phyloP scores from a whole-genome alignment of 352 stramenopile species.

The Phytopythium ostracodes region DNA sequence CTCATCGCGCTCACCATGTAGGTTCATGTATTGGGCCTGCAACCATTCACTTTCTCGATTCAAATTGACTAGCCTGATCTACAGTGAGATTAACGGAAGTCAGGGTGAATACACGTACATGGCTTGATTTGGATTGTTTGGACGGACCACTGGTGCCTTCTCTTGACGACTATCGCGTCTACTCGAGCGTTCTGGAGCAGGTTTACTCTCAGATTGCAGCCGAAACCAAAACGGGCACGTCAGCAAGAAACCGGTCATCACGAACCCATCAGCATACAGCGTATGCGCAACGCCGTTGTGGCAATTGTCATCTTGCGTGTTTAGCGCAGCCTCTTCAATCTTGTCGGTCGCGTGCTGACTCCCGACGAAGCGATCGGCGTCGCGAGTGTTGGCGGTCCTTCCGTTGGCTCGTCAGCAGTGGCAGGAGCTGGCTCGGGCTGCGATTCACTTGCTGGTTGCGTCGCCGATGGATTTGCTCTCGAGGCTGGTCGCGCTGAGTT shows the following conservation, averaged over 20 bases:
- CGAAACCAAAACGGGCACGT: neutral
- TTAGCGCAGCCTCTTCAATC: conserved; percentile 32
- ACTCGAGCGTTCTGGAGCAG: too few relatives aligned
- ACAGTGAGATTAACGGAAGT: neutral
- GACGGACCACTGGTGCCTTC: neutral
- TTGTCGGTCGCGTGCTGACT: conserved; percentile 18
- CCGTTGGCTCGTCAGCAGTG: conserved; percentile 5
- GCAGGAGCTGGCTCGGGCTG: neutral
- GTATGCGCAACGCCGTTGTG: neutral
- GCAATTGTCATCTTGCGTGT: neutral
- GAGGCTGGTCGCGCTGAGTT: conserved; percentile 14
- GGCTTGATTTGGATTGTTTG: neutral
- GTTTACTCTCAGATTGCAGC: neutral
- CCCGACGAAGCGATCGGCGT: conserved; percentile 14
- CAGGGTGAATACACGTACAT: neutral
- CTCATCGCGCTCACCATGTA: neutral
- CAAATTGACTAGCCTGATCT: neutral
- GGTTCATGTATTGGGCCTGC: neutral
- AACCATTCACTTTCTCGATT: neutral
- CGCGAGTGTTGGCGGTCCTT: conserved; percentile 8
- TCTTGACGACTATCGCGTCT: neutral
- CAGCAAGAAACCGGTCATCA: neutral
- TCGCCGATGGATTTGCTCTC: conserved; percentile 1
- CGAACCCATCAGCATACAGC: neutral
- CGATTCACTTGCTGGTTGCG: conserved; percentile 5